A percentile compares a stretch with the other conserved stretches of the same genome.
Evolutionary conservation across 768 basidiomycete genomes (phyloP).

Genomic region (Candolleomyces eurysporus): DNA sequence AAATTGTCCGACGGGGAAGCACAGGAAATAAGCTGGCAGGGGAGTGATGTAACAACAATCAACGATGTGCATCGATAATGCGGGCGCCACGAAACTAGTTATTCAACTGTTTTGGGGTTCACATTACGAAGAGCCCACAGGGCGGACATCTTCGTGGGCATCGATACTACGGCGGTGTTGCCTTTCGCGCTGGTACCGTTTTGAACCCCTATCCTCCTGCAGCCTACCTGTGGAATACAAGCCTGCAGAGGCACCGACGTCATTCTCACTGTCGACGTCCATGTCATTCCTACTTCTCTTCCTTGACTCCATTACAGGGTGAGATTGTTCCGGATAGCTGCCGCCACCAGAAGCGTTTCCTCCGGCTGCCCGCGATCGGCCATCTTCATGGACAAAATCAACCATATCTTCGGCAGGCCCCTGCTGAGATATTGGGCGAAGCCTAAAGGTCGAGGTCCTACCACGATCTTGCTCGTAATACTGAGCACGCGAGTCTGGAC

Average conservation of each 20-base stretch:
- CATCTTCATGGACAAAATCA: conserved; percentile 56
- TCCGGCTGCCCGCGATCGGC: conserved; percentile 32
- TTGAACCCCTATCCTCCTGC: conserved; percentile 46
- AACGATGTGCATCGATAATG: not conserved
- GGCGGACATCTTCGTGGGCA: conserved; percentile 36
- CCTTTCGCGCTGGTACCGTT: conserved; percentile 58
- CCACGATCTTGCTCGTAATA: conserved; percentile 43
- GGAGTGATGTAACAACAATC: conserved; percentile 1
- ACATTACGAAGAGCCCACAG: conserved; percentile 26
- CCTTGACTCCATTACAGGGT: conserved; percentile 43
- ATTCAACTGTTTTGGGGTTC: not conserved
- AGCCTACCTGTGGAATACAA: conserved; percentile 1
- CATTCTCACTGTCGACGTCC: conserved; percentile 59
- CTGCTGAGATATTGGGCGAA: conserved; percentile 46
- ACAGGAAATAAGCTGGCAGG: not conserved
- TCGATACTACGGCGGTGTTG: conserved; percentile 32
- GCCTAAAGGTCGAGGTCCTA: conserved; percentile 46
- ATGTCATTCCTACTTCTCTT: conserved; percentile 63
- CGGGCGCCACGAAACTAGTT: not conserved
- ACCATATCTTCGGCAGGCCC: conserved; percentile 37
- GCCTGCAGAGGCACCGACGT: conserved; percentile 28
- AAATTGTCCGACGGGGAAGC: conserved; percentile 3
- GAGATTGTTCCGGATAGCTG: conserved; percentile 36
- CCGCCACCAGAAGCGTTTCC: conserved; percentile 21
- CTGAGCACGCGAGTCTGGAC: conserved; percentile 49